Evolutionary conservation across 805 yeast species (phyloP), one percentile per base, ranked within the genome.

Genomic region (Wickerhamiella azyma): DNA sequence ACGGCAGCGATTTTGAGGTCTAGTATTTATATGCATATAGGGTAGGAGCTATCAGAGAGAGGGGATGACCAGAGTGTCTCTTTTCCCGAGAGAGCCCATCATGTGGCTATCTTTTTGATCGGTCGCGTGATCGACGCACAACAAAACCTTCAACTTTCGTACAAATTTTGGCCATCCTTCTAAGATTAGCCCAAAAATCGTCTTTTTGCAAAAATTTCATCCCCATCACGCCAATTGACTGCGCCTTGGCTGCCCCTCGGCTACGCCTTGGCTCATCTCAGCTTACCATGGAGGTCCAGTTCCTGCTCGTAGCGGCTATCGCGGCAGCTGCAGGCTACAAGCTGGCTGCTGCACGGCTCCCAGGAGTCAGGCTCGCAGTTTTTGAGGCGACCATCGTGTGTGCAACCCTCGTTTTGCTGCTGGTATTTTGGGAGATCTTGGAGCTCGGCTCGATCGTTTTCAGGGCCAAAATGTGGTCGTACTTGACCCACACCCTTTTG

Each of bases 381-480:
- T 39, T 38, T 24, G 36, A 19, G 26, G 9, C 39, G 3, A 44
- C 47, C 24, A 18, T 44, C 8, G 37, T 33, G 9, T 28, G 33
- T 35, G 39, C 43, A 9, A 32, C 39, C 13, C 39, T 60, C n/a
- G 48, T 64, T 8, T 56, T 60, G 28, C 61, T 61, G 51, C 59
- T 66, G 35, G 67, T 63, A 9, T 54, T 66, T 33, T 65, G 68
- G 50, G 70, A 66, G 46, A 61, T 66, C 10, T 48, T 55, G 35
- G 55, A 51, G 38, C 29, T 48, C 17, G 55, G 55, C 21, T 47
- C 47, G 17, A 21, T 48, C 17, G 47, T 29, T 9, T 37, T 44
- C 16, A 50, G 59, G 3, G 50, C 49, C 1, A 16, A 11, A 19
- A 49, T 55, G 17, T 55, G 59, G 59, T 21, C 41, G 37, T 29